Evolutionary conservation across 1,139 yeast genomes (phyloP).

Genomic region (Blastobotrys arbuscula): DNA sequence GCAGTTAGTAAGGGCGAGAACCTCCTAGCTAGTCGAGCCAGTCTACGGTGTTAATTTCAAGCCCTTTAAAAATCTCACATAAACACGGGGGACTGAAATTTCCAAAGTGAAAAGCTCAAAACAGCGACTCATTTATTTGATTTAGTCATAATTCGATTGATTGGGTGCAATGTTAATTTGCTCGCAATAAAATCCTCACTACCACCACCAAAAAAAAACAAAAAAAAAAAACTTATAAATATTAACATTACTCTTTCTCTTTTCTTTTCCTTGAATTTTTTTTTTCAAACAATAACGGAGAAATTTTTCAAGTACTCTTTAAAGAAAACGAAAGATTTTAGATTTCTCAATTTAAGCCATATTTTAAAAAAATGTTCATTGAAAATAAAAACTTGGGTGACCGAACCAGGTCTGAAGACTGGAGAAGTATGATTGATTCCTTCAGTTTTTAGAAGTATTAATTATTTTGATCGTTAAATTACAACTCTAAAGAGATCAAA

Average conservation of each 20-base stretch:
- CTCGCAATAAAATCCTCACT: background rate
- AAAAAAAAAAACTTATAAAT: background rate
- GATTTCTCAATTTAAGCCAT: background rate
- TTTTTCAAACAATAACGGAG: background rate
- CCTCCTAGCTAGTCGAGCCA: too few relatives aligned
- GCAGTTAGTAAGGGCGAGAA: background rate
- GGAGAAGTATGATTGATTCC: constrained; percentile 47
- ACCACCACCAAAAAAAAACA: too few relatives aligned
- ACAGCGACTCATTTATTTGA: background rate
- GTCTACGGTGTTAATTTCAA: too few relatives aligned
- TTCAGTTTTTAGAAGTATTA: background rate
- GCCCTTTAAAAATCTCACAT: too few relatives aligned
- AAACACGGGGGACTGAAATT: too few relatives aligned
- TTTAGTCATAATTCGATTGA: background rate
- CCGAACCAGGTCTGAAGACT: constrained; percentile 71
- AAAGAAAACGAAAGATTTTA: background rate
- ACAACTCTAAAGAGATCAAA: background rate
- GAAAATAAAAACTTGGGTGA: constrained; percentile 56
- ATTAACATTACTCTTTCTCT: background rate
- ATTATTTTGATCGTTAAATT: too few relatives aligned
- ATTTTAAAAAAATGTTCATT: constrained; percentile 56
- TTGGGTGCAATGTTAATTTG: too few relatives aligned
- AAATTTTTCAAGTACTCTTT: background rate
- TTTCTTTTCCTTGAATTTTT: background rate
- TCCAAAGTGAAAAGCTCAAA: too few relatives aligned